A percentile compares a stretch with the other conserved stretches of the same genome.
Evolutionary conservation across 306 rosid genomes (phyloP).

Genomic region (Fragaria iinumae): DNA sequence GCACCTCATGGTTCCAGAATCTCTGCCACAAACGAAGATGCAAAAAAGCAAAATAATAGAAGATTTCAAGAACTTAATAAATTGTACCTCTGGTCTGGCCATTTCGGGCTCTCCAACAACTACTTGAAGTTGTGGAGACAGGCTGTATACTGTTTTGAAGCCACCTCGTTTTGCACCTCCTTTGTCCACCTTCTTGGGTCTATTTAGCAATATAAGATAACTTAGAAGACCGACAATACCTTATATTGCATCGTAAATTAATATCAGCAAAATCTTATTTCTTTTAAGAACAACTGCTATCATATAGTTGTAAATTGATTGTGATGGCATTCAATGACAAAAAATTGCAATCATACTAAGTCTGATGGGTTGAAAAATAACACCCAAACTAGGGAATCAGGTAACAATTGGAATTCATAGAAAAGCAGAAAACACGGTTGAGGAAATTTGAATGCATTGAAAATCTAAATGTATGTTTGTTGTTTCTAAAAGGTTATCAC

Average conservation of each 20-base stretch:
- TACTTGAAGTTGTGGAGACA: slow-evolving; percentile 44
- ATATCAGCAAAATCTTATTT: too few relatives aligned
- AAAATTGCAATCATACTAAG: background rate
- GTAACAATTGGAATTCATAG: background rate
- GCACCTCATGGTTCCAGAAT: slow-evolving; percentile 2
- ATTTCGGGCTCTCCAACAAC: slow-evolving; percentile 36
- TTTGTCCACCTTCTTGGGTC: slow-evolving; percentile 29
- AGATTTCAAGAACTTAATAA: background rate
- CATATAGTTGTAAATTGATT: background rate
- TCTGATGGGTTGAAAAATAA: background rate
- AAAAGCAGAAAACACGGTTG: background rate
- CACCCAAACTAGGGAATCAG: background rate
- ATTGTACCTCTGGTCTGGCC: slow-evolving; percentile 38
- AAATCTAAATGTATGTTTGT: background rate
- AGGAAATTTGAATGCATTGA: background rate
- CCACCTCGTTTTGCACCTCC: slow-evolving; percentile 36
- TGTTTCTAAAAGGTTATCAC: background rate
- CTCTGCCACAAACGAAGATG: background rate
- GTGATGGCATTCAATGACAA: background rate
- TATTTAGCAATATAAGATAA: background rate
- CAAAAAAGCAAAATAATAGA: background rate
- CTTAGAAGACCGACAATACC: background rate
- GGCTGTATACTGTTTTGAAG: slow-evolving; percentile 35
- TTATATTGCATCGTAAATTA: background rate
- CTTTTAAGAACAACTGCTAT: background rate